Percentiles rank a stretch among this genome's conserved stretches.
phyloP scores from a whole-genome alignment of 228 moss, liverwort and hornwort genomes.

The Sphagnum magellanicum region DNA sequence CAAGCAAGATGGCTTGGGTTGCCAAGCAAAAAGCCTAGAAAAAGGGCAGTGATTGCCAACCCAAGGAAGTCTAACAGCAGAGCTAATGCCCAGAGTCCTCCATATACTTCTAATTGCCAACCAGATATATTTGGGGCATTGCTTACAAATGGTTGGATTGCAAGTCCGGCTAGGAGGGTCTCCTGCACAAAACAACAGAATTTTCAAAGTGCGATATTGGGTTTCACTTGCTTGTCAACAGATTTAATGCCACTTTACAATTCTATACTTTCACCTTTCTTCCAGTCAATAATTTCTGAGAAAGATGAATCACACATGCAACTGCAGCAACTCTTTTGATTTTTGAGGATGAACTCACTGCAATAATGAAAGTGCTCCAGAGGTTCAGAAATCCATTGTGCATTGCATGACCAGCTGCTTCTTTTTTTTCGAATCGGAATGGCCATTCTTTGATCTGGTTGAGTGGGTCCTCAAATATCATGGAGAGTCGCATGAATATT shows the following conservation, averaged over 20 bases:
- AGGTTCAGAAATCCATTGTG: neutral
- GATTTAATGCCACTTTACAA: neutral
- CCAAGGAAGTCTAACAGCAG: slow-evolving; percentile 2
- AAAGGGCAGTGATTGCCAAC: neutral
- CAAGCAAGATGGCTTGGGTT: neutral
- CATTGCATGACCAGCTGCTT: neutral
- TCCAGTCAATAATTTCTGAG: neutral
- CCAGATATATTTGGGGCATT: neutral
- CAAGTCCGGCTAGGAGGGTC: slow-evolving; percentile 1
- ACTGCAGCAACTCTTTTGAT: neutral
- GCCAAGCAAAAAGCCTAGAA: slow-evolving; percentile 1
- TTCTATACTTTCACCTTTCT: neutral
- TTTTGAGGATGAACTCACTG: neutral
- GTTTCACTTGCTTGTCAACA: neutral
- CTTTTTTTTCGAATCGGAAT: neutral
- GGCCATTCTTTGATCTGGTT: slow-evolving; percentile 2
- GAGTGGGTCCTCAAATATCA: neutral
- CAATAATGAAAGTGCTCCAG: slow-evolving; percentile 11
- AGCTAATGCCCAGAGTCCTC: neutral
- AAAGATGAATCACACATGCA: neutral
- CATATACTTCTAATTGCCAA: neutral
- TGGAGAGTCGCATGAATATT: neutral
- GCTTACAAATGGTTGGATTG: slow-evolving; percentile 6
- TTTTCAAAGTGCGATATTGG: neutral
- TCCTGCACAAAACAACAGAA: slow-evolving; percentile 1